These are phyloP conservation scores for Neopestalotiopsis rosae DNA, from an alignment of 2,329 filamentous ascomycete species.

Conservation along the genomic window DNA sequence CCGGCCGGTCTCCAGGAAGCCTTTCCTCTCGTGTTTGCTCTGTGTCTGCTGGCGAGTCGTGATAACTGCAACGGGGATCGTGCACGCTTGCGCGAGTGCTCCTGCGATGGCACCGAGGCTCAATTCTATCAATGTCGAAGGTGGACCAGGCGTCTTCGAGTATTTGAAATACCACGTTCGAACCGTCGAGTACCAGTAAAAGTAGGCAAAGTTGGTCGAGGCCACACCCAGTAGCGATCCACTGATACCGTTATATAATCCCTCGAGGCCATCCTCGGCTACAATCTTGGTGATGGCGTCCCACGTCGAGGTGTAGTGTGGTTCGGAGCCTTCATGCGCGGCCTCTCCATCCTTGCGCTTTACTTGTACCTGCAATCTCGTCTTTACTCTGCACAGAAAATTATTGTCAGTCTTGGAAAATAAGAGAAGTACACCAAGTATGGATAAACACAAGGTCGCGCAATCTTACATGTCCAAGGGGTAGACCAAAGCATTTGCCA, in stretches of 20 bases:
- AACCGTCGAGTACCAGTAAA: constrained; percentile 97
- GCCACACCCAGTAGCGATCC: constrained; percentile 90
- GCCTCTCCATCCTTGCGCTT: constrained; percentile 61
- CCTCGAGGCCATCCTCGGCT: constrained; percentile 76
- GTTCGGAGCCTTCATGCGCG: constrained; percentile 47
- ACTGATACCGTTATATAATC: constrained; percentile 88
- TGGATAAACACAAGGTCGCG: no score
- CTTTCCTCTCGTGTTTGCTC: constrained; percentile 81
- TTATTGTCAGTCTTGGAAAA: constrained; percentile 23
- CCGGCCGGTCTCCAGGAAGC: constrained; percentile 82
- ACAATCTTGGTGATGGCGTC: constrained; percentile 89
- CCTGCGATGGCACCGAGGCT: constrained; percentile 86
- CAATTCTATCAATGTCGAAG: constrained; percentile 83
- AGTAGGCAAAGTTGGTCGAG: constrained; percentile 98
- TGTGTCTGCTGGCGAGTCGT: constrained; percentile 97
- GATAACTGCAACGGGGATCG: constrained; percentile 93
- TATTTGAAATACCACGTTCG: constrained; percentile 77
- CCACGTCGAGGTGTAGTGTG: constrained; percentile 85
- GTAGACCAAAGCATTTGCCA: constrained; percentile 95
- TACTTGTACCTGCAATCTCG: constrained; percentile 91
- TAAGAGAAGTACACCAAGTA: not conserved
- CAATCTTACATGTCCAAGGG: constrained; percentile 90
- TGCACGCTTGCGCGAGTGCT: constrained; percentile 92
- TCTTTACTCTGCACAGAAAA: constrained; percentile 76
- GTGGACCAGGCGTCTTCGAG: constrained; percentile 55